Evolutionary conservation across 73 alveolate species (phyloP), one percentile per base, ranked within the genome.

Genomic region (Paraurostyla sp.): DNA sequence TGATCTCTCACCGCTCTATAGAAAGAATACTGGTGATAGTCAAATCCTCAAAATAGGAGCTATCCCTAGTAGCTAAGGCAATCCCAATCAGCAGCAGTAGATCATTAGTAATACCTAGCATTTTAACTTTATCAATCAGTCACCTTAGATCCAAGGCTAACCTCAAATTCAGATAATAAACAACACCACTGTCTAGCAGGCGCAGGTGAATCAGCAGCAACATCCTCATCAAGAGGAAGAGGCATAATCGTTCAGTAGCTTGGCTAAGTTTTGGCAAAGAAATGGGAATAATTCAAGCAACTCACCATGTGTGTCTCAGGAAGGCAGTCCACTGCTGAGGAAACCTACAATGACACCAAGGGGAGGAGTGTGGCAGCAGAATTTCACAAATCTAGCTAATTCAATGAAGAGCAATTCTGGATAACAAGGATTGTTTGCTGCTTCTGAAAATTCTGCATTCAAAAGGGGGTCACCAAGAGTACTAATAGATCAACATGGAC

Each of bases 361-460:
- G 4, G 45, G 50, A 3, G 23, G 9, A 6, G 78, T 29, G 25
- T 60, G 78, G 78, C 16, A 60, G 15, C 13, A 60, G 32, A 60
- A 69, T 18, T 33, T 15, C 22, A 6, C 36, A 11, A 69, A 69
- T 29, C 3, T 69, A 3, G 7, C 27, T 9, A n/a, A 41, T 6
- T 7, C 62, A 43, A 41, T 41, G 40, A 69, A 69, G 22, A 18
- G n/a, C n/a, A n/a, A n/a, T n/a, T n/a, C n/a, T n/a, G n/a, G n/a
- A n/a, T n/a, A n/a, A n/a, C n/a, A n/a, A n/a, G n/a, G n/a, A n/a
- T n/a, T 38, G 9, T 69, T 69, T 22, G 35, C n/a, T 69, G 50
- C 84, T 11, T 69, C 84, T 22, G 84, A 69, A 43, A 38, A 69
- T 69, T 69, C 84, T 11, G 84, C 84, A 7, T 69, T 69, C 40